Base-by-base conservation (phyloP, 1,284 basidiomycete genomes). In the Leccinum subrobustum region DNA sequence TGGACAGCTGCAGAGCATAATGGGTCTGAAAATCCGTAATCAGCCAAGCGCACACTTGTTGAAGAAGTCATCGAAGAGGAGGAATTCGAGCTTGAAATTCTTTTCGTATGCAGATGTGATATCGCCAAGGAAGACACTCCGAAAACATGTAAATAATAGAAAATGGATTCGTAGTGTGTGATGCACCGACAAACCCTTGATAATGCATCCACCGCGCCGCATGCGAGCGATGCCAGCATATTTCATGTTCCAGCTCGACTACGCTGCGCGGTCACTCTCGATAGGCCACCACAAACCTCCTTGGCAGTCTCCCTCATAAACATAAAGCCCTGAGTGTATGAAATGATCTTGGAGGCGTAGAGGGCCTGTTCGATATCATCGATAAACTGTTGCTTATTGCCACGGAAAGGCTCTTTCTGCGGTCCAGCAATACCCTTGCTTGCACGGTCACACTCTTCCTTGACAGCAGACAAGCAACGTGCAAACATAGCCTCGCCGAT, bases 151-250 rank as follows among this genome's bases (percentile, higher is more conserved):
- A 59, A 25, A 59, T 37, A 35, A 65, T 47, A 61, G 57, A 60
- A 14, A n/a, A 62, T 56, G 14, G 33, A 23, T n/a, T 16, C 31
- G 37, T 58, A 3, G 9, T 35, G 27, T 56, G 18, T 23, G 25
- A 44, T 54, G 27, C 18, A 25, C 51, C 2, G 50, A 57, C 70
- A 53, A 64, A 82, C 87, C 33, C 84, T 95, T 95, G 86, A 99
- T 99, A 79, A 99, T 99, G 79, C 97, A 99, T 67, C 97, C 97
- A 68, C 97, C 97, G 73, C 96, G 94, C 97, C 97, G 99, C 95
- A 99, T 99, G 68, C 86, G 88, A 55, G 97, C 97, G 75, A 99
- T 98, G 65, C 95, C 95, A 72, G 95, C 91, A 76, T 97, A 97
- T 83, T 95, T 95, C 73, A 95, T 79, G 74, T 91, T 86, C 92